phyloP scores from a whole-genome alignment of 345 rosid genomes.

The Firmiana major region DNA sequence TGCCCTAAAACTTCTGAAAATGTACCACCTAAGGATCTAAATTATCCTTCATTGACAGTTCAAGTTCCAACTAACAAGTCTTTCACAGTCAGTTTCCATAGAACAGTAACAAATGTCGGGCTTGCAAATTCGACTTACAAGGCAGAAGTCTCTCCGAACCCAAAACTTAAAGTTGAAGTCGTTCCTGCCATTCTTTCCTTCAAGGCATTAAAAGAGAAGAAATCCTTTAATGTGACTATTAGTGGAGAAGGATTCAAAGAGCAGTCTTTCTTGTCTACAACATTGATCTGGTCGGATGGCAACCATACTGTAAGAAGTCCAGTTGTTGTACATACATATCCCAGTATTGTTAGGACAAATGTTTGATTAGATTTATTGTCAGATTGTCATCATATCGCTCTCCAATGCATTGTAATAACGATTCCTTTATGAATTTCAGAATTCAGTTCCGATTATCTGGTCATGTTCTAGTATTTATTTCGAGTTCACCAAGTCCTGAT shows the following conservation, averaged over 20 bases:
- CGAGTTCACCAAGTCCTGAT: too few relatives aligned
- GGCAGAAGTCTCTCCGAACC: constrained; percentile 13
- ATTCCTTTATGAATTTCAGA: too few relatives aligned
- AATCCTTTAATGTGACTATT: constrained; percentile 39
- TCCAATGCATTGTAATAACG: neutral
- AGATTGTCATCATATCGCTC: neutral
- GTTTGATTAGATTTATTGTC: neutral
- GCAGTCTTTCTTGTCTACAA: neutral
- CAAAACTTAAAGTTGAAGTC: constrained; percentile 28
- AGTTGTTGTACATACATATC: constrained; percentile 11
- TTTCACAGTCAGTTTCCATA: constrained; percentile 27
- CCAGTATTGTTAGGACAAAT: neutral
- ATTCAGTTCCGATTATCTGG: too few relatives aligned
- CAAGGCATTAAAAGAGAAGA: constrained; percentile 30
- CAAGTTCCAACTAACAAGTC: constrained; percentile 7
- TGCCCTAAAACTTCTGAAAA: constrained; percentile 24
- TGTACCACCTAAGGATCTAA: constrained; percentile 33
- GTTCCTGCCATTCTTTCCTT: constrained; percentile 37
- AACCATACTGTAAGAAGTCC: constrained; percentile 10
- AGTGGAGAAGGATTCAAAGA: constrained; percentile 8
- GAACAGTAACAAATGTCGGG: constrained; percentile 67
- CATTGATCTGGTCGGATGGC: constrained; percentile 14
- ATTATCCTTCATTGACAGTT: constrained; percentile 49
- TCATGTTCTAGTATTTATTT: too few relatives aligned
- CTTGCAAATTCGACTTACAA: constrained; percentile 37